These are phyloP conservation scores for Ogataea ramenticola DNA, from an alignment of 805 yeast genomes.

Conservation along the genomic window DNA sequence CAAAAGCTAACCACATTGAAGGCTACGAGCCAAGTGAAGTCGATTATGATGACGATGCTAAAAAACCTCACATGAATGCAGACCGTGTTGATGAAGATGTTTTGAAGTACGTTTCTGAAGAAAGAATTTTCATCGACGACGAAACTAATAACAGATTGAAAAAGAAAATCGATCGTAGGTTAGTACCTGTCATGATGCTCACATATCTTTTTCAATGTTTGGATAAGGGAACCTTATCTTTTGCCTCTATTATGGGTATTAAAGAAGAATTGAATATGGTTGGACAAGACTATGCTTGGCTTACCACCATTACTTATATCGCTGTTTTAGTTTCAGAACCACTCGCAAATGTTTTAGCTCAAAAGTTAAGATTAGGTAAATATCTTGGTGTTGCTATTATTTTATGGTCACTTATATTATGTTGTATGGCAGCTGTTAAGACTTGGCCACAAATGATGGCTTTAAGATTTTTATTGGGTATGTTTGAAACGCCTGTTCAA, in stretches of 20 bases:
- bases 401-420: constrained; percentile 45
- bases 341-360: constrained; percentile 26
- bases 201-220: constrained; percentile 26
- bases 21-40: neutral
- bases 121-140: constrained; percentile 1
- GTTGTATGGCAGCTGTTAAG: constrained; percentile 37
- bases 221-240: constrained; percentile 32
- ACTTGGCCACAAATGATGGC: constrained; percentile 38
- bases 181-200: constrained; percentile 42
- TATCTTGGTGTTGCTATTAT: constrained; percentile 29
- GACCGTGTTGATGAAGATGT: constrained; percentile 3
- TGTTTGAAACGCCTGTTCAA: constrained; percentile 23
- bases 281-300: constrained; percentile 40
- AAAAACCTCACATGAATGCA: constrained; percentile 1
- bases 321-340: constrained; percentile 43
- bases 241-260: constrained; percentile 36
- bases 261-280: constrained; percentile 27
- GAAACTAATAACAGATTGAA: constrained; percentile 4
- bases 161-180: constrained; percentile 41
- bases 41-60: neutral
- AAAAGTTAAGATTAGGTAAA: constrained; percentile 28
- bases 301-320: constrained; percentile 49
- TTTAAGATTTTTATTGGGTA: constrained; percentile 42
- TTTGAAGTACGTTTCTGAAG: constrained; percentile 2
- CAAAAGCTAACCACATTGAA: constrained; percentile 1